Evolutionary conservation across 208 protist genomes (phyloP).

Genomic region (Blechomonas ayalai): DNA sequence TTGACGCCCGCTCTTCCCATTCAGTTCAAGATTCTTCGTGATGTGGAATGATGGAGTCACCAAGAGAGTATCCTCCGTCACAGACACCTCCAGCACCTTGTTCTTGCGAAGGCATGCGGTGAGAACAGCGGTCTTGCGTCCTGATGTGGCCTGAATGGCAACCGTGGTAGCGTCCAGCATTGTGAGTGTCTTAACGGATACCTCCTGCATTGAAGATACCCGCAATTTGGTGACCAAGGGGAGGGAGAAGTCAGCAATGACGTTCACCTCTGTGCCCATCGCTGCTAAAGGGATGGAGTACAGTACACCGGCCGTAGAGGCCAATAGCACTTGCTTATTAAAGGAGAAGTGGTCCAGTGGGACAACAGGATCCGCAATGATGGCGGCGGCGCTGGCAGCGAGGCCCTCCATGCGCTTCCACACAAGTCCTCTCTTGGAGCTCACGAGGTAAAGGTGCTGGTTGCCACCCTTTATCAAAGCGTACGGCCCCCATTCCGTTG

Average conservation of each 20-base stretch:
- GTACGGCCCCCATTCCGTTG: slow-evolving; percentile 8
- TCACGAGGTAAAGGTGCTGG: slow-evolving; percentile 54
- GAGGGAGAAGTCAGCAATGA: slow-evolving; percentile 49
- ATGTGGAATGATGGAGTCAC: slow-evolving; percentile 28
- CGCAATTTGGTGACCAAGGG: slow-evolving; percentile 23
- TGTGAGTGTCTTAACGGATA: slow-evolving; percentile 25
- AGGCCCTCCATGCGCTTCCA: slow-evolving; percentile 78
- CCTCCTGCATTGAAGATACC: slow-evolving; percentile 28
- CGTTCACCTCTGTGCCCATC: slow-evolving; percentile 35
- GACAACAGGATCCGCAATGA: slow-evolving; percentile 38
- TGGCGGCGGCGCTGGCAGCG: slow-evolving; percentile 22
- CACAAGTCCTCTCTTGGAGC: slow-evolving; percentile 16
- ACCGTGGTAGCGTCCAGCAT: slow-evolving; percentile 12
- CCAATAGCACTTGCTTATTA: slow-evolving; percentile 51
- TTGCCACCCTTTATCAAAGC: slow-evolving; percentile 46
- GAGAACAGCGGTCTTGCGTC: slow-evolving; percentile 8
- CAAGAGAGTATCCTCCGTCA: slow-evolving; percentile 17
- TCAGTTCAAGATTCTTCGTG: slow-evolving; percentile 24
- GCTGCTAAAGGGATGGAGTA: slow-evolving; percentile 54
- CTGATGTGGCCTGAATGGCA: slow-evolving; percentile 8
- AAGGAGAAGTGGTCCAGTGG: slow-evolving; percentile 76
- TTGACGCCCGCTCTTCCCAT: slow-evolving; percentile 12
- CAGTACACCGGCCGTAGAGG: slow-evolving; percentile 51
- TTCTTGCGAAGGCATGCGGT: slow-evolving; percentile 11
- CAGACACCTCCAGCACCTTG: slow-evolving; percentile 7